Base-by-base conservation (phyloP, 2,329 filamentous ascomycete genomes). In the Davidsoniella neocaledoniae region DNA sequence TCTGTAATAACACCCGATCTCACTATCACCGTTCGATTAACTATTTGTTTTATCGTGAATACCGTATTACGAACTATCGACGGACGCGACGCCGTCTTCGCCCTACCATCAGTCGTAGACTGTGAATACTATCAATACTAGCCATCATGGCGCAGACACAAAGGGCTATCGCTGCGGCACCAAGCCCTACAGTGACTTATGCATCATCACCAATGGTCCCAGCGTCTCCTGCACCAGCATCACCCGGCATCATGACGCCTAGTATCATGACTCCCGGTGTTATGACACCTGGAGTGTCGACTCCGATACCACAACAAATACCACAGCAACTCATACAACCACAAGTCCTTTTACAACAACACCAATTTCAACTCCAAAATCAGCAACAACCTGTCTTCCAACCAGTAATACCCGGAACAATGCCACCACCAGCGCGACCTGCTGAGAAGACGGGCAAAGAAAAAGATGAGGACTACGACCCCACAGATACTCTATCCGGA, bases 401-500 rank as follows among this genome's bases (percentile, higher is more conserved):
- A 45, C 48, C 39, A 51, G 61, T 58, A 55, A 64, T 58, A 29
- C 56, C 58, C 8, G 68, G 64, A 51, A 58, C 61, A 43, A 80
- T 76, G 74, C 73, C 72, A 0, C 76, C 68, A 54, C 77, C 74
- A 58, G 79, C 73, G 58, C 77, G 74, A 58, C 77, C 70, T 52
- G 69, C 70, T 16, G 81, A 83, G 51, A 70, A 71, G 55, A 74
- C 77, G 41, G 71, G 74, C 10, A 86, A 79, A 55, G 72, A 73
- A 49, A 70, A 71, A 49, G 68, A 75, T 51, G 77, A 88, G 50
- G 68, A 76, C 51, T 78, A 88, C 57, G 86, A 94, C 58, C 74
- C 88, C 43, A 85, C 82, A 56, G 88, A 95, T 65, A 83, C 87
- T 46, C 66, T 94, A 49, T 81, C 81, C 16, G 85, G 83, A 16